Base-by-base conservation (phyloP, 768 basidiomycete genomes). In the Mycena galopus region DNA sequence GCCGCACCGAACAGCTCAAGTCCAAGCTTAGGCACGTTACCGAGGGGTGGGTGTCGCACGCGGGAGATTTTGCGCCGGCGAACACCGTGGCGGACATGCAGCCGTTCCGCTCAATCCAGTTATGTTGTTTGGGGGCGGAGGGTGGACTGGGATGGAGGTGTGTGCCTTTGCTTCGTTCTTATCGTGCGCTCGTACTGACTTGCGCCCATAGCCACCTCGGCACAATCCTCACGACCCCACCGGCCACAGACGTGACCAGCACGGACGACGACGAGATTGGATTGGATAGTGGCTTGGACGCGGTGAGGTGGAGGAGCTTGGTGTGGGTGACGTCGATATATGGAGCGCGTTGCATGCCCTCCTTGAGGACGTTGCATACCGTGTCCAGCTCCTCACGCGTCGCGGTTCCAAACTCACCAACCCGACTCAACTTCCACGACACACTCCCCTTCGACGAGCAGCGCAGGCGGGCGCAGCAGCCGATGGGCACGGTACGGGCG, bases 141-240 rank as follows among this genome's bases (percentile, higher is more conserved):
- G 53, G 56, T 33, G 56, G 56, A 32, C 56, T 2, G 33, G 57
- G 57, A 58, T 21, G 57, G 32, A 58, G 57, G 57, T 58, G 33
- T 58, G 57, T 11, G 57, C 33, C 19, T 58, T 58, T 58, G n/a
- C 57, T 37, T 37, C 23, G 8, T 58, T 58, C 57, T 58, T 35
- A 35, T 58, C 57, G 33, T 58, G 57, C 35, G 57, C 57, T 58
- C 33, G 33, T 58, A 35, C 57, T 58, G 57, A 58, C 33, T 58
- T 35, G 57, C 57, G 57, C 57, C 57, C 57, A 58, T n/a, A 37
- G 57, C n/a, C 21, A 58, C 56, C 57, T 58, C 57, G 57, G 57
- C 57, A 58, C n/a, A 35, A 58, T 58, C 57, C 32, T 37, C 56
- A 4, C 56, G 29, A 57, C 56, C 56, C 56, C 56, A 57, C 56